Evolutionary conservation across 768 basidiomycete genomes (phyloP).

Genomic region (Mycena latifolia): DNA sequence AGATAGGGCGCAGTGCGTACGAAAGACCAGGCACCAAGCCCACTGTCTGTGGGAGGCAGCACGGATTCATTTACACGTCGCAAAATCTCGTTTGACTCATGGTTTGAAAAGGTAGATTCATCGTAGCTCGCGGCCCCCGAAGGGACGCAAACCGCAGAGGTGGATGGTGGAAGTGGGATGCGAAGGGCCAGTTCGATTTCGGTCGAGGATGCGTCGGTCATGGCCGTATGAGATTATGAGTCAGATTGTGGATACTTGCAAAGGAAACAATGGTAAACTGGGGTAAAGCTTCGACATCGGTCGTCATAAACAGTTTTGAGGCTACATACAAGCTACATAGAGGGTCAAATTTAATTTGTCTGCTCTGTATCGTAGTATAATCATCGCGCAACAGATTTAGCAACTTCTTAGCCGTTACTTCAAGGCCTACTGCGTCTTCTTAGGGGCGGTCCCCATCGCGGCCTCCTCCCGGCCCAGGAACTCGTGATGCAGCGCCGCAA

Average conservation of each 20-base stretch:
- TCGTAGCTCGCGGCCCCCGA: background rate
- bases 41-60: slow-evolving; percentile 40
- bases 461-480: slow-evolving; percentile 54
- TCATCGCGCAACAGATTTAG: no score
- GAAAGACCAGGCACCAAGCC: slow-evolving; percentile 43
- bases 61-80: slow-evolving; percentile 8
- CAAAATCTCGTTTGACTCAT: background rate
- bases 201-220: background rate
- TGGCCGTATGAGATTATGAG: background rate
- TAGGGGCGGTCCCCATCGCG: slow-evolving; percentile 45
- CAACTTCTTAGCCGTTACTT: no score
- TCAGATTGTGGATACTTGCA: background rate
- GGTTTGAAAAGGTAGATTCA: background rate
- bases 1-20: slow-evolving; percentile 29
- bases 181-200: slow-evolving; percentile 30
- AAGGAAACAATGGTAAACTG: background rate
- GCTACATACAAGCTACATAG: no score
- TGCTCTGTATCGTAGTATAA: no score
- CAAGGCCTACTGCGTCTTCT: no score
- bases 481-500: slow-evolving; percentile 50
- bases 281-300: no score
- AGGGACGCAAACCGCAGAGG: slow-evolving; percentile 10
- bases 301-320: no score
- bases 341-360: no score
- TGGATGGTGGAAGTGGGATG: slow-evolving; percentile 25